Percentiles rank a stretch among this genome's conserved stretches.
Evolutionary conservation across 352 stramenopile genomes (phyloP).

Genomic region (Pythium aristosporum): DNA sequence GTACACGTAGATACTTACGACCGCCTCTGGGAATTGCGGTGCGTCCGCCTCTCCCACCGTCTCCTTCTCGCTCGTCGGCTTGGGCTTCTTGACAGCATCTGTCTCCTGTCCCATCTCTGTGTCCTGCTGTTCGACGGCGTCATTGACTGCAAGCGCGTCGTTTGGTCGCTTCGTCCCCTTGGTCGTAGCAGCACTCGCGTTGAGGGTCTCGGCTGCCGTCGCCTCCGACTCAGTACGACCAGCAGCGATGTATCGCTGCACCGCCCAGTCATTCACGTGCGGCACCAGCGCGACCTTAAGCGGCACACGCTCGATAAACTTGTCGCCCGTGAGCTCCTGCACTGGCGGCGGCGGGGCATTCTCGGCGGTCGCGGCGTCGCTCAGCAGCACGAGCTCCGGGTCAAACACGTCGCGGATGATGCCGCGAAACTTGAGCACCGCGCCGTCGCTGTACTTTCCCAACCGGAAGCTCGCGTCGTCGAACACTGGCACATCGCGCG

Average conservation of each 20-base stretch:
- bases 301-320: slow-evolving; percentile 61
- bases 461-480: slow-evolving; percentile 41
- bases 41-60: slow-evolving; percentile 2
- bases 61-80: slow-evolving; percentile 12
- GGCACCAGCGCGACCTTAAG: slow-evolving; percentile 64
- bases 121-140: neutral
- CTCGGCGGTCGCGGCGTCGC: slow-evolving; percentile 4
- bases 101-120: neutral
- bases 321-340: slow-evolving; percentile 22
- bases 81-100: slow-evolving; percentile 38
- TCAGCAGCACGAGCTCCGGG: slow-evolving; percentile 62
- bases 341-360: neutral
- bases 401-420: slow-evolving; percentile 74
- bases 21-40: slow-evolving; percentile 29
- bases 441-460: slow-evolving; percentile 55
- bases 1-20: slow-evolving; percentile 75
- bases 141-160: slow-evolving; percentile 21
- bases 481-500: slow-evolving; percentile 36
- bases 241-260: slow-evolving; percentile 28
- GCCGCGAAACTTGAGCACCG: slow-evolving; percentile 61
- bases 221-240: neutral
- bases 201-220: slow-evolving; percentile 13
- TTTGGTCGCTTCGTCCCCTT: slow-evolving; percentile 53
- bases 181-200: neutral
- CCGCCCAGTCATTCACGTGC: slow-evolving; percentile 55